Percentiles rank a stretch among this genome's conserved stretches.
Evolutionary conservation across 495 filamentous ascomycete genomes (phyloP).

Genomic region (Viridothelium virens): DNA sequence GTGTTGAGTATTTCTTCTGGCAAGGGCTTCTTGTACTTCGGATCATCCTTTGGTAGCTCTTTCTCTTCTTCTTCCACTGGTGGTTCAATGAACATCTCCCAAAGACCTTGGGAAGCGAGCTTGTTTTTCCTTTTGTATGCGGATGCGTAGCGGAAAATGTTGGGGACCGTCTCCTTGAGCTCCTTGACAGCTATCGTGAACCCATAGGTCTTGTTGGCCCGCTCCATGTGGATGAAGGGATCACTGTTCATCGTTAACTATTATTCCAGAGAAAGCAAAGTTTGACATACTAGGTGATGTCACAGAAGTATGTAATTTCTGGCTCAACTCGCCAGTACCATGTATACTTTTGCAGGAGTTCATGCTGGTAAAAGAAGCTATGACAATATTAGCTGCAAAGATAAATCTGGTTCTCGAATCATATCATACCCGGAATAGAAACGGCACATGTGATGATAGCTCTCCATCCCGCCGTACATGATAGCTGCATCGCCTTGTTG

Average conservation of each 20-base stretch:
- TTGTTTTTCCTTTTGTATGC: constrained; percentile 94
- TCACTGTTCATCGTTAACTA: constrained; percentile 53
- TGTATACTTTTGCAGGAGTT: constrained; percentile 89
- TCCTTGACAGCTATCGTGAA: constrained; percentile 99
- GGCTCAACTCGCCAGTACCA: constrained; percentile 99
- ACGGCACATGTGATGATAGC: constrained; percentile 78
- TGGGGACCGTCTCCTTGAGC: constrained; percentile 93
- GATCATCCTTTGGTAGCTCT: constrained; percentile 49
- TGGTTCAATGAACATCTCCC: constrained; percentile 96
- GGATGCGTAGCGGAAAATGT: constrained; percentile 99
- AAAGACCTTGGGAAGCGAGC: constrained; percentile 81
- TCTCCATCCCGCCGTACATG: constrained; percentile 99
- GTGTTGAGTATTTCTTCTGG: constrained; percentile 76
- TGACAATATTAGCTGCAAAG: constrained; percentile 8
- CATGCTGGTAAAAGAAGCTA: constrained; percentile 97
- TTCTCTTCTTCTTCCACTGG: constrained; percentile 47
- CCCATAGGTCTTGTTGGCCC: constrained; percentile 93
- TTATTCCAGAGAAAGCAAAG: not conserved
- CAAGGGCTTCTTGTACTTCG: constrained; percentile 60
- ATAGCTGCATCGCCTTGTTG: constrained; percentile 97
- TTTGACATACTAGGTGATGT: constrained; percentile 87
- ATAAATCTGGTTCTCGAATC: not conserved
- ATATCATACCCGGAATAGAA: constrained; percentile 87
- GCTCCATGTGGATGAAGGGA: constrained; percentile 88
- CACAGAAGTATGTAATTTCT: constrained; percentile 99